Base-by-base conservation (phyloP, 2,329 filamentous ascomycete species). In the Trichoderma cornu-damae region DNA sequence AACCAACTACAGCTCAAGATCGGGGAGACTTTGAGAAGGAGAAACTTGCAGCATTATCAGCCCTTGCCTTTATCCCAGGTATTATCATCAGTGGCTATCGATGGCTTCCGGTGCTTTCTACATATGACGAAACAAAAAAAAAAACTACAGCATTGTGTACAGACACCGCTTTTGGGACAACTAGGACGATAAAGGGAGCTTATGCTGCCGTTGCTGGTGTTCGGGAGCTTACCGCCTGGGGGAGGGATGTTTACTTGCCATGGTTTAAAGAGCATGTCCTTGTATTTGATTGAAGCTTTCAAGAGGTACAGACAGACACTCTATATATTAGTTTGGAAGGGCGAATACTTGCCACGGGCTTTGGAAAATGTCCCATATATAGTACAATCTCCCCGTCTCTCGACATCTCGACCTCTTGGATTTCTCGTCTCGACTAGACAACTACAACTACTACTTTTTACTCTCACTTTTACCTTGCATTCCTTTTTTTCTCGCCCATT, bases 81-180 rank as follows among this genome's bases (percentile, higher is more conserved):
- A 59, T 64, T 1, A 64, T 64, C 1, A 56, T 64, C 6, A 58
- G 63, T 7, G 63, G 62, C 0, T 60, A 63, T 18, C 56, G 60
- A 1, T 65, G 63, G 63, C 40, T 59, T 5, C 61, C 65, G 37
- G 62, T 65, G 11, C 55, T 63, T 4, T 64, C 63, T 22, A 65
- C 63, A 2, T 30, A 56, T 3, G 58, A 65, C 16, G 48, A 59
- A 0, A 8, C 30, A 6, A 64, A 63, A 57, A 64, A 63, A 57
- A 63, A 35, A n/a, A 35, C 32, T 35, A 35, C 60, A 9, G 50
- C 60, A 14, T 51, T 64, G 8, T 64, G 62, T 62, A 59, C 42
- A 1, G 59, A 64, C 26, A 58, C 51, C 0, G 59, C 60, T 20
- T 64, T 64, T 52, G 62, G 62, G 1, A 64, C 55, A 20, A 64